Evolutionary conservation across 2,329 filamentous ascomycete species (phyloP).

Genomic region (Passalora sequoiae): DNA sequence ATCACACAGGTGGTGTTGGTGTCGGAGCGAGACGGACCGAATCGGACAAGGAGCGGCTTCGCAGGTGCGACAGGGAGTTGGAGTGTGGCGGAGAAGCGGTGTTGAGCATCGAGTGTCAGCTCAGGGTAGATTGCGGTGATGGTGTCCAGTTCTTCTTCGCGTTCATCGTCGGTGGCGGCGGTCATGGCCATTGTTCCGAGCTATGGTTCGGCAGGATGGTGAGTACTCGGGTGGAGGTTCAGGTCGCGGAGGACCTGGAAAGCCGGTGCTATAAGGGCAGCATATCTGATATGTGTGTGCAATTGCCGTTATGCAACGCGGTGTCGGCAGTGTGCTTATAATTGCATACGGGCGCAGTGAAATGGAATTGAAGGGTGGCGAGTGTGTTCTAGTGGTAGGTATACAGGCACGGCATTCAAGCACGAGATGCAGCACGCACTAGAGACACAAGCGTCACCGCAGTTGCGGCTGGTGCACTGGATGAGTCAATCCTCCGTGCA

Average conservation of each 20-base stretch:
- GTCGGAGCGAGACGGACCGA: conserved; percentile 18
- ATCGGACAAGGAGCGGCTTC: conserved; percentile 43
- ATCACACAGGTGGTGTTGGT: conserved; percentile 6
- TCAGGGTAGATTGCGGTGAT: conserved; percentile 61
- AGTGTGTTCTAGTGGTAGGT: no score
- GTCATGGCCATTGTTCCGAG: no score
- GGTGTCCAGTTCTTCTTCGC: conserved; percentile 54
- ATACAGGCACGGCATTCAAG: no score
- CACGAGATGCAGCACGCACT: no score
- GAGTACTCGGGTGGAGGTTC: not conserved
- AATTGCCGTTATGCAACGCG: no score
- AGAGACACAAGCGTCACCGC: no score
- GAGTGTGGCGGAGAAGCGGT: conserved; percentile 48
- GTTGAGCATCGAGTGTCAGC: conserved; percentile 45
- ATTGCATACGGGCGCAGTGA: no score
- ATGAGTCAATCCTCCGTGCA: no score
- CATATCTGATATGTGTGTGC: conserved; percentile 12
- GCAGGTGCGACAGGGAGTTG: conserved; percentile 53
- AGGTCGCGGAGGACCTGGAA: conserved; percentile 21
- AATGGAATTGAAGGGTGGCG: no score
- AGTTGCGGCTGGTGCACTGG: no score
- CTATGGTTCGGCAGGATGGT: no score
- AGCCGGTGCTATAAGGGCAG: conserved; percentile 24
- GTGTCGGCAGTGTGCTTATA: not conserved
- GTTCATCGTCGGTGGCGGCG: conserved; percentile 47